phyloP scores from a whole-genome alignment of 768 basidiomycete genomes.

The Hericium alpestre region DNA sequence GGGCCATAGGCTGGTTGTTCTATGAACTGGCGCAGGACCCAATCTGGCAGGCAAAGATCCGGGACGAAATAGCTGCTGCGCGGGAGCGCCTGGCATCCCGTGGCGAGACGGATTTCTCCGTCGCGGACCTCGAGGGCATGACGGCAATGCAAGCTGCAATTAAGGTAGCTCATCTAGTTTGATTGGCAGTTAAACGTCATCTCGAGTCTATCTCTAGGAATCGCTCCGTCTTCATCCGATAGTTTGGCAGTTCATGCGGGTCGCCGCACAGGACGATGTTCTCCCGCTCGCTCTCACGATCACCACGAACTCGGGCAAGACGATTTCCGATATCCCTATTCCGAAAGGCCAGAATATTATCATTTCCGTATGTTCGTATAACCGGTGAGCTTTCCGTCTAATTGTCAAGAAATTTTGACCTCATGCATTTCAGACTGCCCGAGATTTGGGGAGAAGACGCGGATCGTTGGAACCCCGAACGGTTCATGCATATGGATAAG shows the following conservation, averaged over 20 bases:
- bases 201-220: conserved; percentile 6
- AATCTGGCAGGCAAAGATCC: conserved; percentile 7
- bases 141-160: conserved; percentile 7
- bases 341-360: conserved; percentile 5
- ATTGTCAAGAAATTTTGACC: neutral
- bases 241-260: conserved; percentile 1
- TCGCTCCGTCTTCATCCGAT: conserved; percentile 11
- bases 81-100: neutral
- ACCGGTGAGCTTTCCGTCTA: neutral
- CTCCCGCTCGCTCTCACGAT: conserved; percentile 8
- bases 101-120: neutral
- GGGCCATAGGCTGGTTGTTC: conserved; percentile 8
- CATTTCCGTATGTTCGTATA: conserved; percentile 3
- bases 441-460: conserved; percentile 11
- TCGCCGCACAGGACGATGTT: conserved; percentile 8
- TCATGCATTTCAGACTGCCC: neutral
- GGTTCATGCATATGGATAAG: conserved; percentile 4
- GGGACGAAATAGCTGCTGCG: conserved; percentile 5
- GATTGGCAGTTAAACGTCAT: neutral
- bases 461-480: conserved; percentile 5
- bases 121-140: conserved; percentile 7
- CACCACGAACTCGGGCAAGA: conserved; percentile 6
- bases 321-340: conserved; percentile 6
- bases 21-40: conserved; percentile 10
- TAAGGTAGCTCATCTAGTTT: conserved; percentile 1